Evolutionary conservation across 306 rosid genomes (phyloP).

Genomic region (Heteromeles arbutifolia): DNA sequence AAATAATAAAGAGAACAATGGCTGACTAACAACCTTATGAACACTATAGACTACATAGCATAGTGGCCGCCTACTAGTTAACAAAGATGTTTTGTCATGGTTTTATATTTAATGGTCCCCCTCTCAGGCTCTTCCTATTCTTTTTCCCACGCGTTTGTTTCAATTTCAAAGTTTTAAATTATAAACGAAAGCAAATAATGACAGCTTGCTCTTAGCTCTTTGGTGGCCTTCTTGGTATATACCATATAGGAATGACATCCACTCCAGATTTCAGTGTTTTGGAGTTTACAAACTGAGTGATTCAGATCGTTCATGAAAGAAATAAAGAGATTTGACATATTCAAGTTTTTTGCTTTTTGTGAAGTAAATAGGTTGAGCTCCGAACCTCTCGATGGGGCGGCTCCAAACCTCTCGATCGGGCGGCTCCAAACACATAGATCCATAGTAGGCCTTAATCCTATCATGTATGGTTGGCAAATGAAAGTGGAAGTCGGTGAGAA

Average conservation of each 20-base stretch:
- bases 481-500: not conserved
- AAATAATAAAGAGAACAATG: no score
- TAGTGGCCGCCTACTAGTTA: not conserved
- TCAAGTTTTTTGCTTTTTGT: no score
- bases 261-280: no score
- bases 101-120: not conserved
- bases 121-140: not conserved
- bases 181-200: not conserved
- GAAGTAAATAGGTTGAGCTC: no score
- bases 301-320: no score
- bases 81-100: not conserved
- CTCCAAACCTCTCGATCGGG: no score
- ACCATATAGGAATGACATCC: no score
- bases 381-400: no score
- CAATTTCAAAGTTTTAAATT: not conserved
- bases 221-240: not conserved
- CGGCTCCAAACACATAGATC: no score
- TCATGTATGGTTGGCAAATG: not conserved
- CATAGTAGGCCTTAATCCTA: no score
- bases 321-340: no score
- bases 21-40: no score
- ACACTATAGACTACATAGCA: not conserved
- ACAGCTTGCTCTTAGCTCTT: not conserved
- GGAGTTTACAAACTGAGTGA: rapidly evolving
- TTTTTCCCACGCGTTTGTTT: not conserved